Conservation (phyloP, 257 asterid species). For the Gentiana dahurica region DNA sequence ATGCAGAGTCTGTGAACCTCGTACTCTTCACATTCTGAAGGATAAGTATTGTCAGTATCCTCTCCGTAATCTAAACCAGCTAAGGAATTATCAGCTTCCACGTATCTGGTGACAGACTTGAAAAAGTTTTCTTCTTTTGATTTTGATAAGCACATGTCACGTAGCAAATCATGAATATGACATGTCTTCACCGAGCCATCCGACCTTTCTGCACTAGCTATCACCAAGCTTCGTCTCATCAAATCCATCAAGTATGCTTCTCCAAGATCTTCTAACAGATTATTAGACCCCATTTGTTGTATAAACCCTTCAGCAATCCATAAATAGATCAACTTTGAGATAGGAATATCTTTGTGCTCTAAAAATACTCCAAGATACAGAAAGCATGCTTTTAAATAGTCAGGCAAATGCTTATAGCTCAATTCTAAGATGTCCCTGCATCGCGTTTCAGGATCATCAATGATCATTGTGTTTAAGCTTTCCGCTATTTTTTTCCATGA, state of each 20-base stretch:
- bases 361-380: slow-evolving; percentile 12
- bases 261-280: background rate
- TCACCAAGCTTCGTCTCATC: slow-evolving; percentile 1
- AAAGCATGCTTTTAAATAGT: slow-evolving; percentile 1
- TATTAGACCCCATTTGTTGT: background rate
- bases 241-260: background rate
- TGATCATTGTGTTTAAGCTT: slow-evolving; percentile 1
- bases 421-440: slow-evolving; percentile 11
- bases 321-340: slow-evolving; percentile 3
- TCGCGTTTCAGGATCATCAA: slow-evolving; percentile 8
- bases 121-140: slow-evolving; percentile 1
- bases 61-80: background rate
- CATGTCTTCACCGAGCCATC: slow-evolving; percentile 7
- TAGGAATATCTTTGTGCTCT: slow-evolving; percentile 6
- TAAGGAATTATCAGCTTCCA: slow-evolving; percentile 1
- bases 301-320: slow-evolving; percentile 13
- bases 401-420: slow-evolving; percentile 11
- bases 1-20: slow-evolving; percentile 1
- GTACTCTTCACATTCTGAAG: background rate
- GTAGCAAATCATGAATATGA: slow-evolving; percentile 7
- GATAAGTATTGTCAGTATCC: background rate
- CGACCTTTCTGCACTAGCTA: background rate
- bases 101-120: background rate
- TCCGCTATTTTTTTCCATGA: slow-evolving; percentile 6
- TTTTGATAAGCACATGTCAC: slow-evolving; percentile 3